Evolutionary conservation across 371 early-diverging fungal species (phyloP).

Genomic region (Syncephalis plumigaleata): DNA sequence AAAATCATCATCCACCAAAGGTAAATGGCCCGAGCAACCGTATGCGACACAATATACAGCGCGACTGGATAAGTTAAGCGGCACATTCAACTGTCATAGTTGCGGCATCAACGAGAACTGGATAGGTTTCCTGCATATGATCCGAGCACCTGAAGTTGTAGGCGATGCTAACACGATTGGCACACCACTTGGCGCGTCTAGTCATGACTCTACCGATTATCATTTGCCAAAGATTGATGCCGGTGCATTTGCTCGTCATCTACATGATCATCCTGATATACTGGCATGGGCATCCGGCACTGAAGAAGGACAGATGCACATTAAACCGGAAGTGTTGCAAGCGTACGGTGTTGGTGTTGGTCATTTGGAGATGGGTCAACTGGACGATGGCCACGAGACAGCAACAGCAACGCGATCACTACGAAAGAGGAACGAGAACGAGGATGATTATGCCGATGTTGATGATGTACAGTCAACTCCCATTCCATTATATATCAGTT

Average conservation of each 20-base stretch:
- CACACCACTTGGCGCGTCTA: constrained; percentile 1
- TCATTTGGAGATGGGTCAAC: constrained; percentile 9
- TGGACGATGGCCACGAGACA: constrained; percentile 1
- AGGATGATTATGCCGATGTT: no score
- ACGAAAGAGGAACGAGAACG: no score
- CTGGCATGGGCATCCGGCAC: constrained; percentile 5
- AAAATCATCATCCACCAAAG: no score
- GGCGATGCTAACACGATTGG: constrained; percentile 6
- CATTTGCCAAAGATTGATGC: no score
- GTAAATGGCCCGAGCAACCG: constrained; percentile 2
- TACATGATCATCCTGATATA: constrained; percentile 6
- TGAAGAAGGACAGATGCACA: constrained; percentile 3
- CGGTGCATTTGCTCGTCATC: constrained; percentile 11
- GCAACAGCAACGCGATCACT: no score
- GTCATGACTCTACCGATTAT: no score
- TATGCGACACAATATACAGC: constrained; percentile 20
- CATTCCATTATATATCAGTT: no score
- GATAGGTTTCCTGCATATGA: constrained; percentile 3
- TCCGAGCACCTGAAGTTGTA: constrained; percentile 6
- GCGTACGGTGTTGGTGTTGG: constrained; percentile 19
- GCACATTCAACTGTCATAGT: constrained; percentile 16
- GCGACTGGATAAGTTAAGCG: constrained; percentile 13
- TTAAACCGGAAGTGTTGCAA: constrained; percentile 9
- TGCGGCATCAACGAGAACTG: constrained; percentile 13
- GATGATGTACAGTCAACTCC: no score